Conservation (phyloP, 768 basidiomycete genomes). For the Collybia sordida region DNA sequence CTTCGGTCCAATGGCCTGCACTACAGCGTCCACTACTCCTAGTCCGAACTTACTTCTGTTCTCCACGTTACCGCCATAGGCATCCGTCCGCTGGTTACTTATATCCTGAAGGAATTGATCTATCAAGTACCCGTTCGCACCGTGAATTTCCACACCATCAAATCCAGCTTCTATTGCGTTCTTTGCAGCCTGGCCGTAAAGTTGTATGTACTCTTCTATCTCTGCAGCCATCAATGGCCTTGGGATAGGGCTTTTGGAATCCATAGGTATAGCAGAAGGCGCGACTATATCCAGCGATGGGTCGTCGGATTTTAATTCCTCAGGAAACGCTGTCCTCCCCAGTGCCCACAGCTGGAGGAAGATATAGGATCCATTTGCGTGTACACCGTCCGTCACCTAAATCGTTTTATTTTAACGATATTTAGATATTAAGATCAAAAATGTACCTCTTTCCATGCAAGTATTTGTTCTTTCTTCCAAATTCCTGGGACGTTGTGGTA, state of each 20-base stretch:
- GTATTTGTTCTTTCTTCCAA: slow-evolving; percentile 58
- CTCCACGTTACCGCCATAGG: slow-evolving; percentile 68
- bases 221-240: slow-evolving; percentile 45
- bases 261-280: slow-evolving; percentile 27
- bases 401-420: too few relatives aligned
- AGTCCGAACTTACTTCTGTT: slow-evolving; percentile 56
- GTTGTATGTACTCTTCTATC: slow-evolving; percentile 45
- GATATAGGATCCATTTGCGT: slow-evolving; percentile 46
- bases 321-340: slow-evolving; percentile 39
- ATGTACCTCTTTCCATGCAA: slow-evolving; percentile 57
- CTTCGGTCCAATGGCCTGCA: slow-evolving; percentile 50
- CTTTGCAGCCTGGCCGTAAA: slow-evolving; percentile 53
- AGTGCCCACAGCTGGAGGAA: slow-evolving; percentile 60
- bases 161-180: slow-evolving; percentile 65
- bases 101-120: slow-evolving; percentile 64
- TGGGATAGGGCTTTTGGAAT: slow-evolving; percentile 22
- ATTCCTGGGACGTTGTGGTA: slow-evolving; percentile 57
- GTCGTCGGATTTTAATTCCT: slow-evolving; percentile 34
- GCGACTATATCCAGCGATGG: slow-evolving; percentile 30
- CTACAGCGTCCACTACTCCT: slow-evolving; percentile 53
- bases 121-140: slow-evolving; percentile 46
- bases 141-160: slow-evolving; percentile 58
- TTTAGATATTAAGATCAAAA: too few relatives aligned
- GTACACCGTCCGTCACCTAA: slow-evolving; percentile 60
- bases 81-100: slow-evolving; percentile 57